Conservation (phyloP, 192 early-diverging fungal genomes). For the Mortierella claussenii region DNA sequence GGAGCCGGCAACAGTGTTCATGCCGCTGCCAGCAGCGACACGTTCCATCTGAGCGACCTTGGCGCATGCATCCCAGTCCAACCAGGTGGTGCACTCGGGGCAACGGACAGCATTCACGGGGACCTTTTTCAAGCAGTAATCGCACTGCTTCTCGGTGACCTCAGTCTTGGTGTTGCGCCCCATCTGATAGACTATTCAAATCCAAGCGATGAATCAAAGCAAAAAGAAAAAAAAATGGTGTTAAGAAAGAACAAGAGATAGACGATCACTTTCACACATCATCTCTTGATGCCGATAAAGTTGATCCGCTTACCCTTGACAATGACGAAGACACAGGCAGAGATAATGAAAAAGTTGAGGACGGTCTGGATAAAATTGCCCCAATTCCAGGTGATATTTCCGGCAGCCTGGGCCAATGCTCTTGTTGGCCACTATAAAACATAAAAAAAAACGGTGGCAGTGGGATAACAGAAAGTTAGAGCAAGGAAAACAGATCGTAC, state of each 20-base stretch:
- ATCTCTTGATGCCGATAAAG: too few relatives aligned
- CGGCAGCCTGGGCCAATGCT: slow-evolving; percentile 44
- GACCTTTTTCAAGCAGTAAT: slow-evolving; percentile 48
- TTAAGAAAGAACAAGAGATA: too few relatives aligned
- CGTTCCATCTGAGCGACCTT: slow-evolving; percentile 28
- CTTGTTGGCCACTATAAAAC: slow-evolving; percentile 14
- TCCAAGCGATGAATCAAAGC: background rate
- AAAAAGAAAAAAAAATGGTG: background rate
- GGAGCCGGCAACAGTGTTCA: background rate
- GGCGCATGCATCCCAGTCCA: slow-evolving; percentile 51
- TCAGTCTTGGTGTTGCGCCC: slow-evolving; percentile 27
- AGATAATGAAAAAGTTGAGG: slow-evolving; percentile 75
- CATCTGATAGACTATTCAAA: slow-evolving; percentile 25
- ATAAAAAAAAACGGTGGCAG: slow-evolving; percentile 22
- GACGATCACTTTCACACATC: too few relatives aligned
- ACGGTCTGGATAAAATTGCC: slow-evolving; percentile 71
- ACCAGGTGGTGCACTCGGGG: slow-evolving; percentile 53
- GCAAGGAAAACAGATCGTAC: background rate
- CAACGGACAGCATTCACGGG: slow-evolving; percentile 42
- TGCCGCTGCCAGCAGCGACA: slow-evolving; percentile 4
- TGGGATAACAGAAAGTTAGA: background rate
- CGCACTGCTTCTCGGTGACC: slow-evolving; percentile 42
- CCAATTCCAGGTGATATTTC: slow-evolving; percentile 65
- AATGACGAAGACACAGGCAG: slow-evolving; percentile 66
- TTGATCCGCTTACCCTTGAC: slow-evolving; percentile 63